Percentiles rank a stretch among this genome's conserved stretches.
Conservation (phyloP, 2,329 filamentous ascomycete genomes). For the Colletotrichum acutatum region DNA sequence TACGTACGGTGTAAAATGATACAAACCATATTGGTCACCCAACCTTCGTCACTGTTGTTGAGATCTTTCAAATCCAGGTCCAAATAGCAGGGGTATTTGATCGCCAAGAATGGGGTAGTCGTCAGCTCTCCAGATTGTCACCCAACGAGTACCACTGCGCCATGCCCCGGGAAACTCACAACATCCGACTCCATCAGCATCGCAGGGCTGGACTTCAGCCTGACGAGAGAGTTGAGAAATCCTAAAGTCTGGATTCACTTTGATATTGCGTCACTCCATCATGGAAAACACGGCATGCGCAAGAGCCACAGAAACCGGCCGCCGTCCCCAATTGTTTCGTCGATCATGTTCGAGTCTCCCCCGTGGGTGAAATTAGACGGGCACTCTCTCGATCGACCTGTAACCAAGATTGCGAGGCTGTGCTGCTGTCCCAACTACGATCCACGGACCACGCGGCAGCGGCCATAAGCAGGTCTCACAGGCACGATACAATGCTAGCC, state of each 20-base stretch:
- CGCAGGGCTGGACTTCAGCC: neutral
- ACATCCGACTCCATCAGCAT: neutral
- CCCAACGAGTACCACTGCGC: neutral
- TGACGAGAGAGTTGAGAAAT: neutral
- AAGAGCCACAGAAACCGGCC: neutral
- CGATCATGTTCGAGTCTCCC: neutral
- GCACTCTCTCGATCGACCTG: neutral
- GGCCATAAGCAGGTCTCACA: neutral
- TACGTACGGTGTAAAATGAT: no score
- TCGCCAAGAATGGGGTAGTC: neutral
- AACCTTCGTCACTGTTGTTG: neutral
- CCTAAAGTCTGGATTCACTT: neutral
- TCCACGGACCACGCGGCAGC: neutral
- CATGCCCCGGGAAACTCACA: neutral
- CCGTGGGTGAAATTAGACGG: neutral
- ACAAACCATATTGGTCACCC: neutral
- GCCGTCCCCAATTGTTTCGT: neutral
- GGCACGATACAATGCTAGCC: no score
- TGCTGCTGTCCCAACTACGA: neutral
- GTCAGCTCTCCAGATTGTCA: neutral
- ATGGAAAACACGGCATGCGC: neutral
- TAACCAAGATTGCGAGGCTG: neutral
- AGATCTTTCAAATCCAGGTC: neutral
- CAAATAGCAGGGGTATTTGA: neutral
- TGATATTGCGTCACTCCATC: neutral